A percentile compares a stretch with the other conserved stretches of the same genome.
Conservation (phyloP, 148 eudicot species). For the Rhododendron williamsianum region DNA sequence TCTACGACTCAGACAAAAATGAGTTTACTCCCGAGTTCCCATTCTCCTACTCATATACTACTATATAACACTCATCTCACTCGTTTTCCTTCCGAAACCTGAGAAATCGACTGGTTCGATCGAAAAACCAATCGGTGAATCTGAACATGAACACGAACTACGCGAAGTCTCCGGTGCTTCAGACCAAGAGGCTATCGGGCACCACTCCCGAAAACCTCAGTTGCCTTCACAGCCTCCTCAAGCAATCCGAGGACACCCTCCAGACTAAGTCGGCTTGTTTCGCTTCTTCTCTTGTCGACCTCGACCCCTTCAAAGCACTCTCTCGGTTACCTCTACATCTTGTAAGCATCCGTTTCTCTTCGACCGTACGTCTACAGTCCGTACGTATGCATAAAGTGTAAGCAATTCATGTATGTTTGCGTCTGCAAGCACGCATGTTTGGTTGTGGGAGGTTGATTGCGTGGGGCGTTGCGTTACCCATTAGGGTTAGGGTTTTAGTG, state of each 20-base stretch:
- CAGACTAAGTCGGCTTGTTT: slow-evolving; percentile 44
- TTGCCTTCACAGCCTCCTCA: slow-evolving; percentile 50
- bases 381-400: neutral
- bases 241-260: slow-evolving; percentile 54
- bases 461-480: neutral
- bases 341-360: slow-evolving; percentile 30
- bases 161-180: slow-evolving; percentile 54
- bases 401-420: neutral
- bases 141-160: slow-evolving; percentile 27
- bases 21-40: too few species aligned
- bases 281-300: slow-evolving; percentile 37
- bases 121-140: slow-evolving; percentile 8
- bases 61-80: too few species aligned
- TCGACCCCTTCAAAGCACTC: slow-evolving; percentile 68
- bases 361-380: neutral
- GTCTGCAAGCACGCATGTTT: neutral
- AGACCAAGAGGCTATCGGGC: slow-evolving; percentile 68
- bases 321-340: slow-evolving; percentile 71
- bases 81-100: neutral
- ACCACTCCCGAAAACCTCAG: slow-evolving; percentile 31
- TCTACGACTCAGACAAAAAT: neutral
- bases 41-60: too few species aligned
- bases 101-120: neutral
- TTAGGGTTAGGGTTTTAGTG: neutral
- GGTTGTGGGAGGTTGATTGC: neutral